Evolutionary conservation across 176 grass and related monocot genomes (phyloP).

Genomic region (Oryza nivara): DNA sequence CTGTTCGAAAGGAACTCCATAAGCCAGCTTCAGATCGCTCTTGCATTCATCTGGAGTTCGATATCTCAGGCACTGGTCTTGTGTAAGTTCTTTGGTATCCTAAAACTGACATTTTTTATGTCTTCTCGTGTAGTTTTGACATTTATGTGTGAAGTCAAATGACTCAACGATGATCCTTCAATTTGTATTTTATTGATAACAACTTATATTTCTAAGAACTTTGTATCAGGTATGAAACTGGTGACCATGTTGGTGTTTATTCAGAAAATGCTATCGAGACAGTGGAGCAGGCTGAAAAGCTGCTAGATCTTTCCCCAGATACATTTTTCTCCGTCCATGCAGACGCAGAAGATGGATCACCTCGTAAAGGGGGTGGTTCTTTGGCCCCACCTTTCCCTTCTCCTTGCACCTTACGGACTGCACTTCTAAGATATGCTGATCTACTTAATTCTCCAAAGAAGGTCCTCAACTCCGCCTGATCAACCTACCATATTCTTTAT

Average conservation of each 20-base stretch:
- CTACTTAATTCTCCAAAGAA: conserved; percentile 84
- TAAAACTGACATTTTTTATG: background rate
- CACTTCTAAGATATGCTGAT: conserved; percentile 80
- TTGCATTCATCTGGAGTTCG: conserved; percentile 95
- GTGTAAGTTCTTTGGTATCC: conserved; percentile 56
- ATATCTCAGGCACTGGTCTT: conserved; percentile 73
- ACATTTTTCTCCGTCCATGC: conserved; percentile 82
- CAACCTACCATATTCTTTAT: background rate
- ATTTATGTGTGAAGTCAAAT: conserved; percentile 1
- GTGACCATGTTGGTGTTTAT: conserved; percentile 90
- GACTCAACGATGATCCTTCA: background rate
- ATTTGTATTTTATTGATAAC: background rate
- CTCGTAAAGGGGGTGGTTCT: conserved; percentile 62
- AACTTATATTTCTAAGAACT: conserved; percentile 26
- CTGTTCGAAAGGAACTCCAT: conserved; percentile 80
- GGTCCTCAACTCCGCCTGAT: conserved; percentile 35
- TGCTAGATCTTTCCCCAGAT: conserved; percentile 68
- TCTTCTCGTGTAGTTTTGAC: background rate
- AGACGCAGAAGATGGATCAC: conserved; percentile 73
- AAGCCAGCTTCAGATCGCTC: conserved; percentile 81
- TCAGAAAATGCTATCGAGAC: conserved; percentile 72
- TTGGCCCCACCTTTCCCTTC: conserved; percentile 91
- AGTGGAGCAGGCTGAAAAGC: conserved; percentile 66
- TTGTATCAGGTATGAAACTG: conserved; percentile 80
- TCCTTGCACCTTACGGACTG: conserved; percentile 74